phyloP scores from a whole-genome alignment of 2,329 filamentous ascomycete species.

The Neonectria coccinea region DNA sequence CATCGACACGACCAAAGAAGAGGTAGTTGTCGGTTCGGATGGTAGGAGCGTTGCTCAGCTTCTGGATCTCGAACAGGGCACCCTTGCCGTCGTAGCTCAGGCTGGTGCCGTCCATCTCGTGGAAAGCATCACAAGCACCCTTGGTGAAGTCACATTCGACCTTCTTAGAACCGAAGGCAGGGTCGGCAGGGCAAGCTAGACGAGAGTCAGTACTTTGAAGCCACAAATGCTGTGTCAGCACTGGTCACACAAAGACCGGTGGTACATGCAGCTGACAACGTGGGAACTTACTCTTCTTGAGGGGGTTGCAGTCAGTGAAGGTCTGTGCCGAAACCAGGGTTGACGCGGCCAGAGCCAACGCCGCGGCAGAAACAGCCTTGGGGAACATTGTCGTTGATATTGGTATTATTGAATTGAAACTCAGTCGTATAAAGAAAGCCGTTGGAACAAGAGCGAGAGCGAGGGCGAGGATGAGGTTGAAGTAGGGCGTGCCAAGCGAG shows the following conservation, averaged over 20 bases:
- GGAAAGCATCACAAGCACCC: slow-evolving; percentile 71
- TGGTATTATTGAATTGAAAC: slow-evolving; percentile 17
- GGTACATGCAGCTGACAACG: neutral
- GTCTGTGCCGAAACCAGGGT: slow-evolving; percentile 67
- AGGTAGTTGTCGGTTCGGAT: slow-evolving; percentile 88
- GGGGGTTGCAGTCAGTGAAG: slow-evolving; percentile 66
- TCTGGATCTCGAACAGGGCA: slow-evolving; percentile 74
- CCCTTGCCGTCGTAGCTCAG: slow-evolving; percentile 62
- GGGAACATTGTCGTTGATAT: slow-evolving; percentile 52
- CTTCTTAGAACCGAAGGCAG: slow-evolving; percentile 75
- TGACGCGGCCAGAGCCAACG: slow-evolving; percentile 62
- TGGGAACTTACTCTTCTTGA: slow-evolving; percentile 59
- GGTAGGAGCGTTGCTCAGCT: slow-evolving; percentile 74
- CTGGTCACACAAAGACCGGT: neutral
- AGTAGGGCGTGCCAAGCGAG: slow-evolving; percentile 31
- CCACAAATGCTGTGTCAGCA: neutral
- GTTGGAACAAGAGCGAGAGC: slow-evolving; percentile 5
- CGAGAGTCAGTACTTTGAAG: slow-evolving; percentile 2
- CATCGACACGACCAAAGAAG: slow-evolving; percentile 92
- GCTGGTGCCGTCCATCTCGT: slow-evolving; percentile 58
- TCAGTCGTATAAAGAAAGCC: slow-evolving; percentile 9
- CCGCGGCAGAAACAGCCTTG: slow-evolving; percentile 59
- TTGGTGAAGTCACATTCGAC: slow-evolving; percentile 79
- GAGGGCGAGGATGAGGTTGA: slow-evolving; percentile 28
- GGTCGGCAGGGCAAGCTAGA: slow-evolving; percentile 77